Base-by-base conservation (phyloP, 129 eudicot species). In the Flaveria bidentis region DNA sequence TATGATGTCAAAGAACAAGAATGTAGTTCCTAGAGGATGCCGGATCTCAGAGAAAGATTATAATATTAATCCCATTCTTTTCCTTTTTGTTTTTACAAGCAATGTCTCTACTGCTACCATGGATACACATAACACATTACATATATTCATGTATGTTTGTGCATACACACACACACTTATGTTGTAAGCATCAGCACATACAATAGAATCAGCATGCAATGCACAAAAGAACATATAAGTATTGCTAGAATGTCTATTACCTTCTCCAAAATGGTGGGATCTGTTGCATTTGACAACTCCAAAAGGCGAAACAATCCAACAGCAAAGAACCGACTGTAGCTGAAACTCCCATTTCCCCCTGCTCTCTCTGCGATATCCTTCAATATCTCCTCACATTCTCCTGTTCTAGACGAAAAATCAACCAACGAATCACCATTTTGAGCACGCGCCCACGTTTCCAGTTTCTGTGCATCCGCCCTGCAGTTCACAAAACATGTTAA, bases 331-430 rank as follows among this genome's bases (percentile, higher is more conserved):
- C 98, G 90, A 57, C 97, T 88, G 92, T 94, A 94, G 77, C 98
- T 91, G 77, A 94, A 94, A 72, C 84, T 86, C 52, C 82, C 96
- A 44, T 76, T 82, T 60, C 84, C 82, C 72, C 88, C 93, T 58
- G 98, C 98, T 85, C 97, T 87, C 82, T 82, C 90, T 51, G 98
- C 88, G 85, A 91, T 94, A 75, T 91, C 98, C 90, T 94, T 94
- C 44, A 94, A 73, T 22, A 83, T 64, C 42, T 75, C 85, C 72
- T 94, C 98, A 65, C 83, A 78, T 26, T 91, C 98, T 63, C 98
- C 98, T 16, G 87, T 87, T 74, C 66, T 94, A 8, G 98, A 87
- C 47, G 96, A 85, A 82, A 94, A 94, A 23, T 86, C 96, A 44
- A 91, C 90, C 71, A 94, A 85, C 2, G 98, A 75, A 75, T 69